Base-by-base conservation (phyloP, 345 rosid genomes). In the Eucalyptus tenuipes region DNA sequence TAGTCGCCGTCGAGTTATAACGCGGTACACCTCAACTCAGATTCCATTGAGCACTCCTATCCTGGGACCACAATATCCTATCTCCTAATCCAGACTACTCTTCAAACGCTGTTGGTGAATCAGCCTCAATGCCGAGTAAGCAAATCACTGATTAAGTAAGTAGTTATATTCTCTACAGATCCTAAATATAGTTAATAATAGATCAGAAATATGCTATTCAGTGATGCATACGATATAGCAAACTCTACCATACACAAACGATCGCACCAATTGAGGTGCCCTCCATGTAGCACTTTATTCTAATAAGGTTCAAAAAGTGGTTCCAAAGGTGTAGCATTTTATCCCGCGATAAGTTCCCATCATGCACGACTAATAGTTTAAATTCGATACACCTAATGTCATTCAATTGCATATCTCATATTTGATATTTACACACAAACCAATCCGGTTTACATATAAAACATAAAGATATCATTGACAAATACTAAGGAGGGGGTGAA, bases 171-270 rank as follows among this genome's bases (percentile, higher is more conserved):
- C 9, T 66, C 40, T 31, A 15, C 0, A 22, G 79, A 66, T n/a
- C 20, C 33, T 14, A n/a, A 14, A 8, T 7, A 16, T 64, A n/a
- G 8, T 29, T n/a, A 64, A 64, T n/a, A 13, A 13, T 64, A 0
- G 3, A 29, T 14, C 4, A 0, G 10, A 14, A 31, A 7, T n/a
- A n/a, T 29, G 71, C 17, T 29, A 7, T n/a, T 64, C 1, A 0
- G 9, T 64, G 37, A 59, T 27, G 0, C 15, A 27, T 25, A 55
- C 4, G 0, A 59, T 59, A 57, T 24, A 52, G n/a, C 71, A 29
- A 29, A 29, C 5, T 14, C 71, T 15, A 61, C 0, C 18, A 61
- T 59, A 59, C 31, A 59, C 1, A 61, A 0, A n/a, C 1, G 33
- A 61, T 61, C 16, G 17, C 71, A 29, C 53, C 53, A 61, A 10